phyloP scores from a whole-genome alignment of 495 filamentous ascomycete species.

The Xylona heveae region DNA sequence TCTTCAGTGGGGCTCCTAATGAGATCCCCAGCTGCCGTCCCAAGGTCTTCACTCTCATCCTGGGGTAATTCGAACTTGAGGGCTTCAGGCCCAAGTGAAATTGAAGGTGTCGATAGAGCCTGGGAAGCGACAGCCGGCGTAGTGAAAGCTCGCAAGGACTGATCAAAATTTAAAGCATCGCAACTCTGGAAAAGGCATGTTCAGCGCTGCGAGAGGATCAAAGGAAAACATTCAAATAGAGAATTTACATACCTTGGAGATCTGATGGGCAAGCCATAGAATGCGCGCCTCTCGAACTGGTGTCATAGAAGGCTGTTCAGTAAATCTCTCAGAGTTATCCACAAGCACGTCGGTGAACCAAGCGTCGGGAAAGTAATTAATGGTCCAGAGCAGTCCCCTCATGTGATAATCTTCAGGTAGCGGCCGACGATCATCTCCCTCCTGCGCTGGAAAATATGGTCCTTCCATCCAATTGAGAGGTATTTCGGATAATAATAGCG shows the following conservation, averaged over 20 bases:
- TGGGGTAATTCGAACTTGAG: no score
- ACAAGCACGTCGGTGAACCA: constrained; percentile 51
- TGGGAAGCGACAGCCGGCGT: no score
- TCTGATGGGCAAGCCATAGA: constrained; percentile 42
- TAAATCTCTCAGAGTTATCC: constrained; percentile 56
- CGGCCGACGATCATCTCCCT: constrained; percentile 28
- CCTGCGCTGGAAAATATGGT: constrained; percentile 27
- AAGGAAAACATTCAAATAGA: no score
- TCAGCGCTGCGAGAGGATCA: no score
- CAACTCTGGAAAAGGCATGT: no score
- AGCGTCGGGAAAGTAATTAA: constrained; percentile 39
- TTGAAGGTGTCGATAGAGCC: no score
- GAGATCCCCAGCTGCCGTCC: no score
- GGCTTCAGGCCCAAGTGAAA: no score
- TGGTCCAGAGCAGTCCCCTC: constrained; percentile 51
- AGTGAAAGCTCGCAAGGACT: no score
- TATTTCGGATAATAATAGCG: constrained; percentile 23
- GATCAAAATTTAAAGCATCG: no score
- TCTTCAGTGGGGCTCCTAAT: no score
- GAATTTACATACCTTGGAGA: constrained; percentile 24
- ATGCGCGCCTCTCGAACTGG: constrained; percentile 50
- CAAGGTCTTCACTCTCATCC: no score
- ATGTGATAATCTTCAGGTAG: constrained; percentile 71
- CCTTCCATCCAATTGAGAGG: constrained; percentile 24
- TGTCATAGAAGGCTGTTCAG: constrained; percentile 44